phyloP scores from a whole-genome alignment of 163 green algal genomes.

The Smithsoniella earleae region DNA sequence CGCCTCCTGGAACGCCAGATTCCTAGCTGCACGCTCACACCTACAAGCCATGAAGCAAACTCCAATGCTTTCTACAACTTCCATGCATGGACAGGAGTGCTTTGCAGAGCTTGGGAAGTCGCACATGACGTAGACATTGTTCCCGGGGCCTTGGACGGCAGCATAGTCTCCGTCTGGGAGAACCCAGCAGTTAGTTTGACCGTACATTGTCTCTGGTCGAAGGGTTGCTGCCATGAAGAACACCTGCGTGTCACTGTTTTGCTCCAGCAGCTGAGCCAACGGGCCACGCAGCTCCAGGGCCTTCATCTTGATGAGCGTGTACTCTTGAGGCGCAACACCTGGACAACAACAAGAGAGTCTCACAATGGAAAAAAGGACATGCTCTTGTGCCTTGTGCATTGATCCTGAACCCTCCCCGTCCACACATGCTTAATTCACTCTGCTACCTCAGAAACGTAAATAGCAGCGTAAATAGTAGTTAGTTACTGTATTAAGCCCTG shows the following conservation, averaged over 20 bases:
- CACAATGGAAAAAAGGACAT: too few species aligned
- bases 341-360: background rate
- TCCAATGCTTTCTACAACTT: too few species aligned
- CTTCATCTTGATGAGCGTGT: slow-evolving; percentile 95
- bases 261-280: slow-evolving; percentile 57
- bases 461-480: too few species aligned
- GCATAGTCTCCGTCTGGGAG: slow-evolving; percentile 88
- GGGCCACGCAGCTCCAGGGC: slow-evolving; percentile 59
- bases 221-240: slow-evolving; percentile 92
- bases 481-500: too few species aligned
- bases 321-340: slow-evolving; percentile 87
- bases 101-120: slow-evolving; percentile 34
- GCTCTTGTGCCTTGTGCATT: too few species aligned
- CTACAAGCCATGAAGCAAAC: slow-evolving; percentile 7
- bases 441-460: too few species aligned
- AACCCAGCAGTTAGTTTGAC: slow-evolving; percentile 97
- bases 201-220: slow-evolving; percentile 96
- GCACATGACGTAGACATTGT: slow-evolving; percentile 82
- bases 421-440: too few species aligned
- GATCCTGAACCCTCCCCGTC: too few species aligned
- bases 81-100: background rate
- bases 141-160: slow-evolving; percentile 47
- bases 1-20: slow-evolving; percentile 43
- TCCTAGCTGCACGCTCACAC: slow-evolving; percentile 26
- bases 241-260: slow-evolving; percentile 61